These are phyloP conservation scores for Lepraria neglecta DNA, from an alignment of 495 filamentous ascomycete genomes.

Conservation along the genomic window DNA sequence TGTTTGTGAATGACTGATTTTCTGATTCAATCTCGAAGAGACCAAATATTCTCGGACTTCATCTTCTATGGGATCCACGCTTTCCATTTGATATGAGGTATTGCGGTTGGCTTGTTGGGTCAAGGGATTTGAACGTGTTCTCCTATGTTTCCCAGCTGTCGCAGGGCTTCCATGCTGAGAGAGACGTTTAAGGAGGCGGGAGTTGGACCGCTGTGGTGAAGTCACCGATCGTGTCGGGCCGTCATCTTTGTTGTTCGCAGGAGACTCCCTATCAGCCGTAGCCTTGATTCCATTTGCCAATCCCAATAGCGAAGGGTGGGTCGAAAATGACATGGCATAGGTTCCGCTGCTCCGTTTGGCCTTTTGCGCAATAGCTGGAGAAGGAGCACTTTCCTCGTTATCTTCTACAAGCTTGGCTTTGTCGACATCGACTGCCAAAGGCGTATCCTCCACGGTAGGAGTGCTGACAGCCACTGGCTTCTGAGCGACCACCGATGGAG, in stretches of 20 bases:
- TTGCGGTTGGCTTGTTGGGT: constrained; percentile 20
- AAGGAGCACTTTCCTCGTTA: constrained; percentile 59
- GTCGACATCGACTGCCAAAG: neutral
- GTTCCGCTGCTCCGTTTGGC: constrained; percentile 41
- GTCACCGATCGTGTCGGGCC: constrained; percentile 21
- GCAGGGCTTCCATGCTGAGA: constrained; percentile 36
- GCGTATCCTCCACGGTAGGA: neutral
- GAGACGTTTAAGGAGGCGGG: constrained; percentile 35
- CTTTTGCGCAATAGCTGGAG: constrained; percentile 57
- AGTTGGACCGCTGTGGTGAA: constrained; percentile 34
- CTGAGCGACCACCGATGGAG: constrained; percentile 6
- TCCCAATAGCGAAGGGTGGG: no score
- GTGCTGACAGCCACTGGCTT: neutral
- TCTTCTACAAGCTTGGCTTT: constrained; percentile 4
- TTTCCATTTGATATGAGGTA: constrained; percentile 54
- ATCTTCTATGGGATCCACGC: constrained; percentile 80
- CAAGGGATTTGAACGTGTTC: constrained; percentile 35
- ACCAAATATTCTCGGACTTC: constrained; percentile 81
- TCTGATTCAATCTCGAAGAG: constrained; percentile 78
- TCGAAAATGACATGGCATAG: constrained; percentile 29
- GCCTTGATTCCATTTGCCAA: constrained; percentile 39
- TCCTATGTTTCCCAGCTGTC: constrained; percentile 36
- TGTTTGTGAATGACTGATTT: constrained; percentile 74
- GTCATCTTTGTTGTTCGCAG: constrained; percentile 22
- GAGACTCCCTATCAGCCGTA: constrained; percentile 40